phyloP scores from a whole-genome alignment of 164 flowering plant genomes.

The Akebia trifoliata region DNA sequence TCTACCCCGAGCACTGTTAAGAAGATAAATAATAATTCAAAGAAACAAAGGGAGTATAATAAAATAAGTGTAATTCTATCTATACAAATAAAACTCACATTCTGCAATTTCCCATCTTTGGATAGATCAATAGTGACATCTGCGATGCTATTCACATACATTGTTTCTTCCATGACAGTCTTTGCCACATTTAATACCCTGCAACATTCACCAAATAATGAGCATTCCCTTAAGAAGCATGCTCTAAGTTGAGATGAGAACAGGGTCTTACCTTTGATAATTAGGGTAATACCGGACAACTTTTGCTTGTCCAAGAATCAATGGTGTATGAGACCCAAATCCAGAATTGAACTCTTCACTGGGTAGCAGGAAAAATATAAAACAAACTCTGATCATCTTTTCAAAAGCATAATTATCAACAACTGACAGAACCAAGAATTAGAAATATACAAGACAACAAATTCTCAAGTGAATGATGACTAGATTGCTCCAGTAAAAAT shows the following conservation, averaged over 20 bases:
- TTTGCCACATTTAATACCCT: slow-evolving; percentile 69
- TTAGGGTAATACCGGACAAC: slow-evolving; percentile 82
- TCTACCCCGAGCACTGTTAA: not conserved
- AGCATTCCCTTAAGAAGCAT: slow-evolving; percentile 8
- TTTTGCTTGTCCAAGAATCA: slow-evolving; percentile 88
- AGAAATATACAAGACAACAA: not conserved
- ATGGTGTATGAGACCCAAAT: slow-evolving; percentile 93
- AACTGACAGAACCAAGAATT: slow-evolving; percentile 1
- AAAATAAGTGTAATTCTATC: not conserved
- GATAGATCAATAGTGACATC: slow-evolving; percentile 61
- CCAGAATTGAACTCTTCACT: slow-evolving; percentile 95
- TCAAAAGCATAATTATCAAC: not conserved
- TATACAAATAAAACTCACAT: slow-evolving; percentile 43
- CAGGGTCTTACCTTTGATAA: slow-evolving; percentile 54
- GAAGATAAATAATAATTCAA: not conserved
- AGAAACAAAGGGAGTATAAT: not conserved
- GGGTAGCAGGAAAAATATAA: slow-evolving; percentile 19
- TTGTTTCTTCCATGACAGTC: slow-evolving; percentile 51
- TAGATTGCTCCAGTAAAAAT: not conserved
- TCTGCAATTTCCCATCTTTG: slow-evolving; percentile 48
- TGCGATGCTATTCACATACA: slow-evolving; percentile 45
- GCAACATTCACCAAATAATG: slow-evolving; percentile 23
- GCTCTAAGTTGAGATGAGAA: not conserved
- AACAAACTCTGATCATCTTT: not conserved
- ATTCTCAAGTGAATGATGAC: not conserved